phyloP scores from a whole-genome alignment of 352 stramenopile genomes.

The Globisporangium uncinulatum region DNA sequence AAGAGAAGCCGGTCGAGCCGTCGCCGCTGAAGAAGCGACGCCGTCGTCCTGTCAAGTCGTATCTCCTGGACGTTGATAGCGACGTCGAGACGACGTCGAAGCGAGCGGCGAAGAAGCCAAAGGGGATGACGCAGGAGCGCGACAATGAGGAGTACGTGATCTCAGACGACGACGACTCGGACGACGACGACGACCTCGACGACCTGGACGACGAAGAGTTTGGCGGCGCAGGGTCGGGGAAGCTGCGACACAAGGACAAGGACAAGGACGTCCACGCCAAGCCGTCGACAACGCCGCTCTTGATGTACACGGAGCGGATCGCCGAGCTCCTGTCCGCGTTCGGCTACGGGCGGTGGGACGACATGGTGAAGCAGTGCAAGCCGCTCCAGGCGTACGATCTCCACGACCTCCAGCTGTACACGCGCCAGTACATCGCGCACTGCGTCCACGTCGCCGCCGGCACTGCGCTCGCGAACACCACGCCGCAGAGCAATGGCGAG shows the following conservation, averaged over 20 bases:
- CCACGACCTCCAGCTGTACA: conserved; percentile 37
- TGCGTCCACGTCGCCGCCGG: conserved; percentile 36
- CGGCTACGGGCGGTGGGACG: conserved; percentile 83
- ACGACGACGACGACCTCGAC: conserved; percentile 42
- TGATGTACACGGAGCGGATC: conserved; percentile 35
- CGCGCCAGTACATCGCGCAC: conserved; percentile 40
- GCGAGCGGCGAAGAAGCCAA: conserved; percentile 16
- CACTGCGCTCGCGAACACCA: conserved; percentile 19
- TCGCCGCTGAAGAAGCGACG: conserved; percentile 73
- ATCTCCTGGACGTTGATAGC: conserved; percentile 51
- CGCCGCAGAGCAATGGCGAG: conserved; percentile 10
- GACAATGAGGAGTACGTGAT: conserved; percentile 76
- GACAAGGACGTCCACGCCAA: conserved; percentile 22
- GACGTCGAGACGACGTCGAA: conserved; percentile 32
- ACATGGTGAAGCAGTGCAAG: conserved; percentile 34
- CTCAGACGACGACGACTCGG: conserved; percentile 55
- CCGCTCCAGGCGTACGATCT: conserved; percentile 38
- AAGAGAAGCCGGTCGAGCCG: conserved; percentile 55
- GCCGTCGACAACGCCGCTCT: conserved; percentile 22
- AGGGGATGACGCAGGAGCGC: conserved; percentile 17
- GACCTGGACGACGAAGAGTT: conserved; percentile 49
- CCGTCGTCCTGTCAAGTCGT: conserved; percentile 68
- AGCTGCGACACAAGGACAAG: conserved; percentile 19
- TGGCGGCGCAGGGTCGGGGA: conserved; percentile 17
- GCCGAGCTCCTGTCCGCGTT: conserved; percentile 46